phyloP scores from a whole-genome alignment of 495 filamentous ascomycete genomes.

The Penicillium salamii region DNA sequence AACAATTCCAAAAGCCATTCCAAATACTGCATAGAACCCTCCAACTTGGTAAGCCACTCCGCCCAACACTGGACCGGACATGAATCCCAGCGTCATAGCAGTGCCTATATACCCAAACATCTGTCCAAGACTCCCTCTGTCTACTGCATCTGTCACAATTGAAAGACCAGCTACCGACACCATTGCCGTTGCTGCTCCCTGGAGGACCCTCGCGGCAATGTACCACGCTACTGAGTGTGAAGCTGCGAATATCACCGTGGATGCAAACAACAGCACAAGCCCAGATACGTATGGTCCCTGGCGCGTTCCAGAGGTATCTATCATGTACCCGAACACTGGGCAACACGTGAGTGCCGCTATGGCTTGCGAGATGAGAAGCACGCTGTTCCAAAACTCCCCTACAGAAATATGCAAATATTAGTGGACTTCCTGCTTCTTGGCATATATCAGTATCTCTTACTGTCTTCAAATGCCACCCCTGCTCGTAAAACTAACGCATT shows the following conservation, averaged over 20 bases:
- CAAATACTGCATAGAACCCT: constrained; percentile 67
- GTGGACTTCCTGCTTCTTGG: neutral
- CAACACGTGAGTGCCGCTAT: constrained; percentile 12
- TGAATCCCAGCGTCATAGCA: constrained; percentile 60
- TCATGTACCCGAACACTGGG: constrained; percentile 16
- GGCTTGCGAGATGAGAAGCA: constrained; percentile 18
- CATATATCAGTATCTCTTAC: constrained; percentile 1
- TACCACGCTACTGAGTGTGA: constrained; percentile 58
- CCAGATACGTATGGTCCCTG: constrained; percentile 63
- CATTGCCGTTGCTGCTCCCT: constrained; percentile 66
- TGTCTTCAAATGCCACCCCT: constrained; percentile 16
- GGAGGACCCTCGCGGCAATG: constrained; percentile 61
- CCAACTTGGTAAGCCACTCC: constrained; percentile 62
- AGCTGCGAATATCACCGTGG: constrained; percentile 65
- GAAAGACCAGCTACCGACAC: constrained; percentile 68
- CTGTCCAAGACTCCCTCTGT: constrained; percentile 55
- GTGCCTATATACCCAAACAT: constrained; percentile 65
- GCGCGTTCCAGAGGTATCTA: constrained; percentile 29
- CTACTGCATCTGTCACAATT: constrained; percentile 69
- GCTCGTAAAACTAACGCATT: constrained; percentile 16
- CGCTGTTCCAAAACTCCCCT: constrained; percentile 24
- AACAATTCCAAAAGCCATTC: constrained; percentile 61
- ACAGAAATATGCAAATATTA: neutral
- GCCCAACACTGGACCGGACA: constrained; percentile 67
- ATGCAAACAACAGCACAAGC: constrained; percentile 56